phyloP scores from a whole-genome alignment of 2,329 filamentous ascomycete species.

The Beauveria pseudobassiana region DNA sequence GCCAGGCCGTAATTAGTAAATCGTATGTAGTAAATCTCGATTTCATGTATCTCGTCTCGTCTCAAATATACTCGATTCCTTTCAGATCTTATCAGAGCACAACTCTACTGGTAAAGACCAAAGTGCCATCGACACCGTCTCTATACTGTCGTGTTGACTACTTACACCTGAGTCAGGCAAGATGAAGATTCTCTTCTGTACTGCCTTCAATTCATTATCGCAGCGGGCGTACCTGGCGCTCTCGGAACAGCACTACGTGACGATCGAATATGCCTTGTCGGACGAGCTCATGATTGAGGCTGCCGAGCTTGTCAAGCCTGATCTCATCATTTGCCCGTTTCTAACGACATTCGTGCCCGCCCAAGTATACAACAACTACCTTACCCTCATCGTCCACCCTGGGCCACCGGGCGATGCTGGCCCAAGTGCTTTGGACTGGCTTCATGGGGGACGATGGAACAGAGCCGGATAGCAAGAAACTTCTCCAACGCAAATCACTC shows the following conservation, averaged over 20 bases:
- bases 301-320: conserved; percentile 27
- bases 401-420: conserved; percentile 35
- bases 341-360: conserved; percentile 30
- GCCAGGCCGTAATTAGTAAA: neutral
- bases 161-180: neutral
- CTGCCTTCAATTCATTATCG: conserved; percentile 36
- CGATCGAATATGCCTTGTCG: conserved; percentile 31
- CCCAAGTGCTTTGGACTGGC: conserved; percentile 34
- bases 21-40: neutral
- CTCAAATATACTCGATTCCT: neutral
- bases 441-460: conserved; percentile 34
- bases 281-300: conserved; percentile 29
- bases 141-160: neutral
- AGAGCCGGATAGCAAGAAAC: conserved; percentile 21
- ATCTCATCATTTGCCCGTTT: conserved; percentile 36
- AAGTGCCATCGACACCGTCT: neutral
- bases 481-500: conserved; percentile 22
- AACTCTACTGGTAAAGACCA: neutral
- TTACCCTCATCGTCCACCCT: conserved; percentile 34
- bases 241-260: conserved; percentile 27
- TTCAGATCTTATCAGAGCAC: neutral
- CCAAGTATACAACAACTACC: conserved; percentile 27
- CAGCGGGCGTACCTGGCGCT: conserved; percentile 31
- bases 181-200: conserved; percentile 37
- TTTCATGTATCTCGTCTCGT: neutral